Conservation (phyloP, 495 filamentous ascomycete species). For the Penicillium nucicola region DNA sequence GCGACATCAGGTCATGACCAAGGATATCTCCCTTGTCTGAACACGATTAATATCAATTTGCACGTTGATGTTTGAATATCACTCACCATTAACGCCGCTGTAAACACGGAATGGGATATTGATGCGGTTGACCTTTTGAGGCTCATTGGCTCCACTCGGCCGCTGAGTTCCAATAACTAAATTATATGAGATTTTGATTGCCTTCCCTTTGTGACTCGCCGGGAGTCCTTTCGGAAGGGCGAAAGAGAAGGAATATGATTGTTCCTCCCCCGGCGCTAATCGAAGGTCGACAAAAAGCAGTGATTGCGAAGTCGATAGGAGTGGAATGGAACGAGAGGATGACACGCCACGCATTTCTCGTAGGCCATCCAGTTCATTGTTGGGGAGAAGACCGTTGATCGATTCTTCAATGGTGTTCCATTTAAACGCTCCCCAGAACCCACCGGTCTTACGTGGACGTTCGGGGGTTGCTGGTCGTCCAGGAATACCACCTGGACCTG, state of each 20-base stretch:
- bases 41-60: constrained; percentile 16
- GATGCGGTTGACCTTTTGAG: constrained; percentile 81
- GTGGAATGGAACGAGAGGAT: constrained; percentile 75
- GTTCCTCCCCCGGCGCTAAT: constrained; percentile 84
- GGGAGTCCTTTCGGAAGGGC: constrained; percentile 81
- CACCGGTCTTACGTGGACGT: constrained; percentile 69
- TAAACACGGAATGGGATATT: constrained; percentile 94
- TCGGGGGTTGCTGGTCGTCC: constrained; percentile 42
- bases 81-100: constrained; percentile 74
- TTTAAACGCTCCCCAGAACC: constrained; percentile 78
- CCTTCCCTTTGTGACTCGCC: constrained; percentile 85
- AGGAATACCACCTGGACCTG: constrained; percentile 67
- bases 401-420: constrained; percentile 90
- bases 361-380: constrained; percentile 83
- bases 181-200: constrained; percentile 91
- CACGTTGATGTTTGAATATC: not conserved
- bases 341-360: constrained; percentile 88
- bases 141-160: constrained; percentile 69
- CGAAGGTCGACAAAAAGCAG: constrained; percentile 93
- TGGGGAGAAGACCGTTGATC: constrained; percentile 79
- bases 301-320: constrained; percentile 93
- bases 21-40: constrained; percentile 63
- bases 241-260: constrained; percentile 81
- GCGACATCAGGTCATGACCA: constrained; percentile 87
- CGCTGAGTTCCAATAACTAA: constrained; percentile 90